Conservation (phyloP, 306 rosid species). For the Cicer pinnatifidum region DNA sequence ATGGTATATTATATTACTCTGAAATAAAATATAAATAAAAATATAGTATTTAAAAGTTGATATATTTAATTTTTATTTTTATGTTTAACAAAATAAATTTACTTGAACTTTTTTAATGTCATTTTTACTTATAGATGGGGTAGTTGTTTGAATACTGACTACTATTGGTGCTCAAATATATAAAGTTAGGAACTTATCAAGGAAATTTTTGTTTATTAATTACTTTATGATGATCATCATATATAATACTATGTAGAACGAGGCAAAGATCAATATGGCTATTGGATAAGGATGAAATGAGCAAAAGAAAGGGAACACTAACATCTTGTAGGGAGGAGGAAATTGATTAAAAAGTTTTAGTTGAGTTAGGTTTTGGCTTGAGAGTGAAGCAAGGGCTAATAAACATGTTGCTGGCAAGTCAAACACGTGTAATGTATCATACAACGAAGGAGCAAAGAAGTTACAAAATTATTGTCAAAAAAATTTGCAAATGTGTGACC, state of each 20-base stretch:
- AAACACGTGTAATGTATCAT: constrained; percentile 48
- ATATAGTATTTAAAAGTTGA: no score
- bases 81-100: no score
- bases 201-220: neutral
- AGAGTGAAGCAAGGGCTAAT: constrained; percentile 57
- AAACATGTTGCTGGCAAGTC: constrained; percentile 26
- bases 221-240: neutral
- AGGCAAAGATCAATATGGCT: neutral
- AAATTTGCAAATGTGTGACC: constrained; percentile 21
- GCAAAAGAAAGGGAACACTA: neutral
- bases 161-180: no score
- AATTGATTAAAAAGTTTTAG: constrained; percentile 44
- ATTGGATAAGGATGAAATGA: neutral
- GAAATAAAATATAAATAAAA: no score
- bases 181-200: no score
- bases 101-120: no score
- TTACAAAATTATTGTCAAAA: neutral
- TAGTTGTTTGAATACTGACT: no score
- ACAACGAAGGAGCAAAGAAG: neutral
- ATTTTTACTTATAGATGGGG: no score
- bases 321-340: neutral
- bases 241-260: neutral
- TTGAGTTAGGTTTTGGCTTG: constrained; percentile 53
- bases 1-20: no score
- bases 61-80: no score